Percentiles rank a stretch among this genome's conserved stretches.
Evolutionary conservation across 202 grass and related monocot genomes (phyloP).

Genomic region (Schoenoplectus triqueter): DNA sequence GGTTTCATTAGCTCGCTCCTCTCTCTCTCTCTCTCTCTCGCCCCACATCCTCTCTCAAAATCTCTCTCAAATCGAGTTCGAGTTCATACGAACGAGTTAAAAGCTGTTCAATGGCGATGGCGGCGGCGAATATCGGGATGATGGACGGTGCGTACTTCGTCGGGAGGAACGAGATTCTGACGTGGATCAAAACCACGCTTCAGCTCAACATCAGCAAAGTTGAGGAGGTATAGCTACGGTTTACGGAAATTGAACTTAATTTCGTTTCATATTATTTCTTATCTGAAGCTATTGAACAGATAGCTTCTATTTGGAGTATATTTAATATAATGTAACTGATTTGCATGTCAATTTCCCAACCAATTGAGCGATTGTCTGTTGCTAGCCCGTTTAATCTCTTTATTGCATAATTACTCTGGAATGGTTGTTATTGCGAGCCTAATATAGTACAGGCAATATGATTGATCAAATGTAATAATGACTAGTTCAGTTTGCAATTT

Average conservation of each 20-base stretch:
- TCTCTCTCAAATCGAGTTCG: background rate
- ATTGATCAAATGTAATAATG: constrained; percentile 4
- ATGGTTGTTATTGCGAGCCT: background rate
- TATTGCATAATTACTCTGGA: background rate
- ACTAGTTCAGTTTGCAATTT: background rate
- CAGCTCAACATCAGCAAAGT: constrained; percentile 81
- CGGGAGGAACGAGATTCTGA: constrained; percentile 83
- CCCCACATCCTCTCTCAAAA: background rate
- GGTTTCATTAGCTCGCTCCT: background rate
- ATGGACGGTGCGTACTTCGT: constrained; percentile 98
- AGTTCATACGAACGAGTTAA: constrained; percentile 14
- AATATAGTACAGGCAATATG: background rate
- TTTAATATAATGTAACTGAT: too few relatives aligned
- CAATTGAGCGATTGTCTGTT: constrained; percentile 1
- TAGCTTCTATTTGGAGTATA: background rate
- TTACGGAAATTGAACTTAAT: background rate
- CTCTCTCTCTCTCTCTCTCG: background rate
- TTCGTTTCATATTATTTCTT: background rate
- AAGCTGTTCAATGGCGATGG: constrained; percentile 38
- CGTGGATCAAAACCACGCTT: constrained; percentile 88
- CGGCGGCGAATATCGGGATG: constrained; percentile 71
- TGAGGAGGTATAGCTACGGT: constrained; percentile 68
- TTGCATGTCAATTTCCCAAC: background rate
- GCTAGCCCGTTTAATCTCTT: background rate
- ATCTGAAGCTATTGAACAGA: background rate